Conservation (phyloP, 1,139 yeast species). For the Lodderomyces parapsilosis region DNA sequence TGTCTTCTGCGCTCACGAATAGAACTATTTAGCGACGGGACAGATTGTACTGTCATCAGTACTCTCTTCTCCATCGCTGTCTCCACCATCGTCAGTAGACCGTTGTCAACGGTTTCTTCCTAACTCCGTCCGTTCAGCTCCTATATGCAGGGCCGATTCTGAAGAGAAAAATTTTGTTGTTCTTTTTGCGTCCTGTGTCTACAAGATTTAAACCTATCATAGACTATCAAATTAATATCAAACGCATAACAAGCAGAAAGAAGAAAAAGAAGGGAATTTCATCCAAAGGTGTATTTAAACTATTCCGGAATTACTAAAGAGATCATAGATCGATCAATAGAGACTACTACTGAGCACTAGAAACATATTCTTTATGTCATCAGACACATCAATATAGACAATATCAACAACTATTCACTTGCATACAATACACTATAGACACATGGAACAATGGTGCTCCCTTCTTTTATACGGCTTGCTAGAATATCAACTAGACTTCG, state of each 20-base stretch:
- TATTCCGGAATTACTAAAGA: too few relatives aligned
- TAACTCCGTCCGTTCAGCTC: neutral
- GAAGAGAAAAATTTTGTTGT: neutral
- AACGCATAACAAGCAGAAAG: too few relatives aligned
- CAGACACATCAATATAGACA: neutral
- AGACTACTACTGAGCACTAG: too few relatives aligned
- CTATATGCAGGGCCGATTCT: neutral
- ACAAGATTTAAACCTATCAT: too few relatives aligned
- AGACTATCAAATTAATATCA: neutral
- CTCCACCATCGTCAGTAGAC: neutral
- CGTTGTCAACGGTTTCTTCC: neutral
- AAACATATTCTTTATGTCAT: neutral
- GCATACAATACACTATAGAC: neutral
- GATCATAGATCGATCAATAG: too few relatives aligned
- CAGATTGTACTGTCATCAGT: neutral
- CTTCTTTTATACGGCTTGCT: constrained; percentile 15
- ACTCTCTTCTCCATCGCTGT: too few relatives aligned
- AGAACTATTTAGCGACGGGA: neutral
- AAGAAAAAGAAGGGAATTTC: too few relatives aligned
- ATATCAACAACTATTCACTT: neutral
- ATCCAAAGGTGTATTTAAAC: too few relatives aligned
- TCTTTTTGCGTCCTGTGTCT: neutral
- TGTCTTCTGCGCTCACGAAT: too few relatives aligned
- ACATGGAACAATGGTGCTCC: constrained; percentile 12
- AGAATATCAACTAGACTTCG: constrained; percentile 9